Evolutionary conservation across 805 yeast genomes (phyloP).

Genomic region (Isabelozyma pseudorhagii): DNA sequence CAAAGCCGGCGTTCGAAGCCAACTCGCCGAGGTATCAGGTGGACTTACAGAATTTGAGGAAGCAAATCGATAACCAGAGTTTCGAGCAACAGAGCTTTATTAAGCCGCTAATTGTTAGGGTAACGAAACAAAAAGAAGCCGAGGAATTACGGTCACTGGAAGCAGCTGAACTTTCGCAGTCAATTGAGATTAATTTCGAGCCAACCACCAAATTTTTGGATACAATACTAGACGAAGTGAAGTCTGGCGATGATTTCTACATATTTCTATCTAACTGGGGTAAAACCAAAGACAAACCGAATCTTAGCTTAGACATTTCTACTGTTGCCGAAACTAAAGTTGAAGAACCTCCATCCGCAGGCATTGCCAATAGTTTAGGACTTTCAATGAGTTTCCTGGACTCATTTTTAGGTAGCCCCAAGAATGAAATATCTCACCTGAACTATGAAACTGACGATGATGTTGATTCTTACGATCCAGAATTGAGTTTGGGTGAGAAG

Average conservation of each 20-base stretch:
- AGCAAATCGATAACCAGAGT: slow-evolving; percentile 7
- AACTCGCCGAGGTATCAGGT: slow-evolving; percentile 19
- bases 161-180: slow-evolving; percentile 1
- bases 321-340: neutral
- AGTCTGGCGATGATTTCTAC: slow-evolving; percentile 8
- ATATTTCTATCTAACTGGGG: slow-evolving; percentile 17
- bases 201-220: slow-evolving; percentile 13
- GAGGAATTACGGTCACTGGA: slow-evolving; percentile 2
- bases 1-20: slow-evolving; percentile 20
- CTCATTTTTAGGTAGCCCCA: slow-evolving; percentile 10
- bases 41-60: slow-evolving; percentile 7
- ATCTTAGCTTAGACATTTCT: neutral
- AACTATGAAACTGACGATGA: slow-evolving; percentile 10
- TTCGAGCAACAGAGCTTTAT: slow-evolving; percentile 15
- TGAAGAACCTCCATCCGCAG: slow-evolving; percentile 1
- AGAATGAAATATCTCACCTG: slow-evolving; percentile 7
- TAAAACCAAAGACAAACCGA: slow-evolving; percentile 9
- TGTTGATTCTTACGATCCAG: slow-evolving; percentile 21
- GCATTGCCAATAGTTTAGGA: slow-evolving; percentile 19
- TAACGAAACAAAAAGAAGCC: neutral
- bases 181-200: slow-evolving; percentile 9
- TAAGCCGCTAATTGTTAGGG: neutral
- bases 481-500: slow-evolving; percentile 1
- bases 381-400: slow-evolving; percentile 15
- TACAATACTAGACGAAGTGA: slow-evolving; percentile 8